These are phyloP conservation scores for Gillenia trifoliata DNA, from an alignment of 306 rosid genomes.

Conservation along the genomic window DNA sequence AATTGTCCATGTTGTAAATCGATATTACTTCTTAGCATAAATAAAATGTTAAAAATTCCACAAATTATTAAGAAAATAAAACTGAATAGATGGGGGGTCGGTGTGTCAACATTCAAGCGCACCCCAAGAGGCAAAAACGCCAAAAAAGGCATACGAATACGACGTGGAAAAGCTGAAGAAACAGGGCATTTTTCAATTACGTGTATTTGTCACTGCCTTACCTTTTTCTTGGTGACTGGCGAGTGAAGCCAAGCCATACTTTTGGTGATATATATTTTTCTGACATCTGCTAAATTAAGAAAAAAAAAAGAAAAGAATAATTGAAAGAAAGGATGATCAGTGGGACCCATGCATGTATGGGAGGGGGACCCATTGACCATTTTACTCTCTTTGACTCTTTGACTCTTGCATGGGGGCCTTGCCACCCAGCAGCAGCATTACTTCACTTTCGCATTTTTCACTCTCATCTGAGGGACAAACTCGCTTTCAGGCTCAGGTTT, in stretches of 20 bases:
- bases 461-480: background rate
- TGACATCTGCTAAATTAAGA: background rate
- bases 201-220: background rate
- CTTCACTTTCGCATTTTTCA: background rate
- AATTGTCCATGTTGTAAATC: background rate
- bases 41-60: too few relatives aligned
- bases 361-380: background rate
- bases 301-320: background rate
- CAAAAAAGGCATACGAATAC: background rate
- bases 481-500: background rate
- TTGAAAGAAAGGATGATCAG: background rate
- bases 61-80: too few relatives aligned
- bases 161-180: too few relatives aligned
- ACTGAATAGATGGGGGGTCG: too few relatives aligned
- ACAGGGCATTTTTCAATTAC: too few relatives aligned
- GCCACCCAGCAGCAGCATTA: background rate
- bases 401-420: background rate
- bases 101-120: too few relatives aligned
- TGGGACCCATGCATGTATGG: background rate
- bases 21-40: background rate
- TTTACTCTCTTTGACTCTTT: background rate
- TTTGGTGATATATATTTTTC: background rate
- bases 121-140: background rate
- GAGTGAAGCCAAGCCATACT: background rate
- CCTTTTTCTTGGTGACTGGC: background rate